Evolutionary conservation across 495 filamentous ascomycete genomes (phyloP), one percentile per base, ranked within the genome.

Genomic region (Astrothelium subdiscretum): DNA sequence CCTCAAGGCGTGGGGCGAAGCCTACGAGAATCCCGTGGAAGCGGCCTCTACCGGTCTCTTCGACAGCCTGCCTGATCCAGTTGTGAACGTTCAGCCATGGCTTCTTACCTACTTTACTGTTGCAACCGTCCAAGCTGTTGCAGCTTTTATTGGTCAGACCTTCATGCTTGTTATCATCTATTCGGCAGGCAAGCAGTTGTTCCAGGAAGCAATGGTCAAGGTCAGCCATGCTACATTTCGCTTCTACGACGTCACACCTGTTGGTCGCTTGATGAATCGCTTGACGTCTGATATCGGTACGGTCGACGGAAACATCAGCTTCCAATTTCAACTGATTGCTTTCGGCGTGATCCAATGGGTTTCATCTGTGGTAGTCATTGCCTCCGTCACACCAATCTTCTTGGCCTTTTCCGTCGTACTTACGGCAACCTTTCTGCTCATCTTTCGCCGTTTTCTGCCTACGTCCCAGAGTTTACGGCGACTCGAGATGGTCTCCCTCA

Each of bases 261-360:
- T 91, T 22, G 89, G 90, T 0, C 81, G 89, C 26, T 75, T 95
- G 66, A 92, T 92, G 89, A 95, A 95, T 70, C 81, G 90, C 20
- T 74, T 95, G 60, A 92, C 88, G 0, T 87, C 86, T 2, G 90
- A 95, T 69, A 92, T 94, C 72, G 86, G 86, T 13, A 89, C 87
- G 18, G 75, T 92, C 10, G 90, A 95, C 71, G 89, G 89, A 0
- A 84, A 86, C 58, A 88, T 92, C 67, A 87, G 84, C 61, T 70
- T 76, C 24, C 83, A 87, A 64, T 85, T 92, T 63, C 81, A 86
- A 62, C 70, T 75, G 3, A 83, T 90, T 24, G 83, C 83, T 1
- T 87, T 84, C 68, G 76, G 80, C 52, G 74, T 78, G 11, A 82
- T 92, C 31, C 79, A 80, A 4, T 91, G 89, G 87, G 61, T 87